phyloP scores from a whole-genome alignment of 2,329 filamentous ascomycete genomes.

The Aspergillus sp. region DNA sequence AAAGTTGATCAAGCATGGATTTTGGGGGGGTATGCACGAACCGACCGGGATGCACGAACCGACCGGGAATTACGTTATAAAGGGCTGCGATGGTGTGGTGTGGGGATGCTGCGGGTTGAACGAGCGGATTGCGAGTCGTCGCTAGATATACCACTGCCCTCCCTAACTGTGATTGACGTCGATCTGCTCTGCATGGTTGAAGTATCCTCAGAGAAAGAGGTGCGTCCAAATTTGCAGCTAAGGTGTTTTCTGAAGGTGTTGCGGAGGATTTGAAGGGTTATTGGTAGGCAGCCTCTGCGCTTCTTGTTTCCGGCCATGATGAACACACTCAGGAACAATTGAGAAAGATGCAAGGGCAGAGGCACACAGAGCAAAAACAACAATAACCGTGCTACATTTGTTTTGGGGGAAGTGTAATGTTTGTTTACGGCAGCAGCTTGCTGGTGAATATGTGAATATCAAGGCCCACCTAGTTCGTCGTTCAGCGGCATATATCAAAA shows the following conservation, averaged over 20 bases:
- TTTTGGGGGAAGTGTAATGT: not conserved
- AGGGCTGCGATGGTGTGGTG: not conserved
- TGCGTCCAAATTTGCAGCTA: not conserved
- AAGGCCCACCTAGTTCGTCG: not conserved
- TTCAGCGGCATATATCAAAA: not conserved
- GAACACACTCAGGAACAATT: not conserved
- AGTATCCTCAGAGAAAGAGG: not conserved
- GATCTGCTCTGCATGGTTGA: conserved; percentile 1
- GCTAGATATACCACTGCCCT: not conserved
- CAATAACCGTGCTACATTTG: not conserved
- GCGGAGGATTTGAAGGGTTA: conserved; percentile 21
- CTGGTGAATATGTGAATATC: not conserved
- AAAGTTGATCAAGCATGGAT: too few species aligned
- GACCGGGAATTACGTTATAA: too few species aligned
- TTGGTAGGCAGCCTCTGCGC: conserved; percentile 17
- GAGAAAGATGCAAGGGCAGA: not conserved
- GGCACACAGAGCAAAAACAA: not conserved
- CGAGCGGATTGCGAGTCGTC: not conserved
- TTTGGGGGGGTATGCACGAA: too few species aligned
- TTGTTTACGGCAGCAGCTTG: not conserved
- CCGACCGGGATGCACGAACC: too few species aligned
- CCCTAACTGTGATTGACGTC: not conserved
- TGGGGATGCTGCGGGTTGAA: not conserved
- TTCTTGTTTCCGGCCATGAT: conserved; percentile 14
- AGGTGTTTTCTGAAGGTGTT: conserved; percentile 16